Percentiles rank a stretch among this genome's conserved stretches.
These are phyloP conservation scores for Huntiella bhutanensis DNA, from an alignment of 2,329 filamentous ascomycete genomes.

Conservation along the genomic window DNA sequence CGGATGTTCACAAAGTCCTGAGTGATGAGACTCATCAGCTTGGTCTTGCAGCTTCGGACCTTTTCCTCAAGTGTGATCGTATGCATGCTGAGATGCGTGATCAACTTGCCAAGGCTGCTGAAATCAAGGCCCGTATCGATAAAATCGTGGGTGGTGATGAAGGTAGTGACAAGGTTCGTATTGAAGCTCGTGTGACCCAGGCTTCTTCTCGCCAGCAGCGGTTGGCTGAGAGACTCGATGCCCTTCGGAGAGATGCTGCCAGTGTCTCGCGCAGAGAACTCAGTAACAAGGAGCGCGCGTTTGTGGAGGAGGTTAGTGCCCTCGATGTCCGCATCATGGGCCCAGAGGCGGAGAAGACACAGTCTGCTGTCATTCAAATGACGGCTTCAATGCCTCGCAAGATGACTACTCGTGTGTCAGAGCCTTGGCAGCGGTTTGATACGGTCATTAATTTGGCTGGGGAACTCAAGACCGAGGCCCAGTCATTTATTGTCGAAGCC, in stretches of 20 bases:
- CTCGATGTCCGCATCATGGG: slow-evolving; percentile 33
- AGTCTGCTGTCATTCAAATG: slow-evolving; percentile 5
- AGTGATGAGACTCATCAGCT: slow-evolving; percentile 50
- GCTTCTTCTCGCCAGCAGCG: slow-evolving; percentile 37
- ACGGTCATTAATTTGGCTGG: slow-evolving; percentile 34
- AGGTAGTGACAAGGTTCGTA: slow-evolving; percentile 34
- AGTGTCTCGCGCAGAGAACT: slow-evolving; percentile 25
- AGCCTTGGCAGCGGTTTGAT: slow-evolving; percentile 36
- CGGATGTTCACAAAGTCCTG: slow-evolving; percentile 52
- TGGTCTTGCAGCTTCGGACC: slow-evolving; percentile 49
- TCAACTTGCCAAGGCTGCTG: slow-evolving; percentile 46
- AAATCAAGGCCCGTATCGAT: slow-evolving; percentile 48
- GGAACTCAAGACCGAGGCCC: slow-evolving; percentile 33
- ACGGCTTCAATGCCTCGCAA: slow-evolving; percentile 14
- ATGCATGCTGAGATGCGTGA: slow-evolving; percentile 48
- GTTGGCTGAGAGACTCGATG: slow-evolving; percentile 40
- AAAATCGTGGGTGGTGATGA: slow-evolving; percentile 34
- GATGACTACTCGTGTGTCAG: slow-evolving; percentile 24
- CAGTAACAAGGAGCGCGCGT: slow-evolving; percentile 26
- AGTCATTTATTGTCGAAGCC: slow-evolving; percentile 20
- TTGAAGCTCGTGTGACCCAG: slow-evolving; percentile 27
- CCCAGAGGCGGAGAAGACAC: slow-evolving; percentile 9
- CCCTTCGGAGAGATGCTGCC: slow-evolving; percentile 27
- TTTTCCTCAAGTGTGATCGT: slow-evolving; percentile 52
- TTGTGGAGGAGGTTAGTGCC: slow-evolving; percentile 29